phyloP scores from a whole-genome alignment of 768 basidiomycete genomes.

The Podaxis mareebaensis region DNA sequence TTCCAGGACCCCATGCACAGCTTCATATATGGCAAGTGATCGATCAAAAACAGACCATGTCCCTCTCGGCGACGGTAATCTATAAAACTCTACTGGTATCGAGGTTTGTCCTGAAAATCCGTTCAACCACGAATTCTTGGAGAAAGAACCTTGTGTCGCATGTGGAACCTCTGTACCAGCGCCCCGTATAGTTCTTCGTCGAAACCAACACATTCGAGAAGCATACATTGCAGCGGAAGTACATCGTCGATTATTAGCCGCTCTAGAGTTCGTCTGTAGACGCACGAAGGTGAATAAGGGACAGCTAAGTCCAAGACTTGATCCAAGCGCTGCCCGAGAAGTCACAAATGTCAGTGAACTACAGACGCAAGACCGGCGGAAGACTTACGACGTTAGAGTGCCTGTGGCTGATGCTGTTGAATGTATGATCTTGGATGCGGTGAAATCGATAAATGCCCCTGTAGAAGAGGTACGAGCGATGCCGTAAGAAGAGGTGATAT shows the following conservation, averaged over 20 bases:
- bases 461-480: not conserved
- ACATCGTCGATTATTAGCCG: not conserved
- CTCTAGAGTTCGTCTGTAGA: not conserved
- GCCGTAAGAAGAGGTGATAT: not conserved
- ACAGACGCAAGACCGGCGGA: not conserved
- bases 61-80: too few relatives aligned
- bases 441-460: not conserved
- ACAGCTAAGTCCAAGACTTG: not conserved
- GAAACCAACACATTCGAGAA: not conserved
- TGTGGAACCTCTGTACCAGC: not conserved
- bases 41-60: too few relatives aligned
- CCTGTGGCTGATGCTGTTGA: not conserved
- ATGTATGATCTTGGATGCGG: not conserved
- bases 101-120: not conserved
- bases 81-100: not conserved
- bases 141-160: not conserved
- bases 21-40: too few relatives aligned
- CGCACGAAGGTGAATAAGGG: not conserved
- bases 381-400: not conserved
- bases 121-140: not conserved
- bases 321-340: not conserved
- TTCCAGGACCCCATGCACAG: too few relatives aligned
- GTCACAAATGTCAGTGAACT: not conserved
- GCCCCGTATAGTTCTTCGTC: not conserved
- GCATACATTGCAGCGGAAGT: conserved; percentile 3